Evolutionary conservation across 768 basidiomycete genomes (phyloP), one percentile per base, ranked within the genome.

Genomic region (Calocybe gangraenosa): DNA sequence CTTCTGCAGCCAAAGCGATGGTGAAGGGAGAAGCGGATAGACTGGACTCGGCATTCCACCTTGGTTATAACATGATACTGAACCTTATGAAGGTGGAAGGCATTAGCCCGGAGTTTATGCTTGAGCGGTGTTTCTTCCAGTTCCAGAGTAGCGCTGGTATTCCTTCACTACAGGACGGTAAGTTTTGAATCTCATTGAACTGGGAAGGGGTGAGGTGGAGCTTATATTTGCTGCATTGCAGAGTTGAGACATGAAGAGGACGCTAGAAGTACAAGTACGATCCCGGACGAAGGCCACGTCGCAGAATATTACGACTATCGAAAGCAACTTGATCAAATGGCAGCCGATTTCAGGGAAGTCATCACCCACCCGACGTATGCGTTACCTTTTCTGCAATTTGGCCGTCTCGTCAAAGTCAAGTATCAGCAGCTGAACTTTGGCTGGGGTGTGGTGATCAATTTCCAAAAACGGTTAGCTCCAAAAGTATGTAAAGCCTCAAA

Each of bases 11-110:
- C 30, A 98, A 95, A 70, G 77, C 74, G 42, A 99, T 99, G 96
- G 87, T 99, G 57, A 98, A 97, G 65, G 96, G 96, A 37, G 87
- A 95, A 69, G 93, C 96, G 3, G 95, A 99, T 62, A 75, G 94
- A 38, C 72, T 99, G 40, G 93, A 98, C 64, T 99, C 96, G 5
- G 96, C 96, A 3, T 99, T 99, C 72, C 93, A 97, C 66, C 71
- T 99, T 11, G 95, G 96, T 14, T 99, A 99, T 66, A 99, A 99
- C 64, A 99, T 99, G 96, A 79, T 99, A 23, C 71, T 99, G 60
- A 99, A 98, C 66, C 67, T 99, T 53, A 94, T 99, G 82, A 87
- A 97, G 61, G 96, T 99, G 14, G 96, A 99, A 65, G 95, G 94
- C 4, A 84, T 99, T 55, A 97, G 91, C 56, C 96, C 96, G 5